Evolutionary conservation across 2,329 filamentous ascomycete genomes (phyloP), one percentile per base, ranked within the genome.

Genomic region (Monosporascus sp.): DNA sequence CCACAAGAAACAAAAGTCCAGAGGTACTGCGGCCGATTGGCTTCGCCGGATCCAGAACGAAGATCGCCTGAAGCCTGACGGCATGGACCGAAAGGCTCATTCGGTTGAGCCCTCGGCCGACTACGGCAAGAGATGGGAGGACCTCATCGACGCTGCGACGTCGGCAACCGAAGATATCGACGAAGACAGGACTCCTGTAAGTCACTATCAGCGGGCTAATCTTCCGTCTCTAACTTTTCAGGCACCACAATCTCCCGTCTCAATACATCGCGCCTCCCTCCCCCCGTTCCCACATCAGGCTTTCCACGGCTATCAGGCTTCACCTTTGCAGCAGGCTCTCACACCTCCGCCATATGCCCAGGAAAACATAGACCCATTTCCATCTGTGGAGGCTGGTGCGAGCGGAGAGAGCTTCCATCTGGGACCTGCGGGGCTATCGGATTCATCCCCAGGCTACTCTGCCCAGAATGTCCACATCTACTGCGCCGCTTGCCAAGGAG

Each of bases 91-190:
- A 58, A 96, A 96, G 72, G 89, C 91, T 52, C 82, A 89, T 60
- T 96, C 91, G 17, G 89, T 89, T 43, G 93, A 97, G 71, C 91
- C 92, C 24, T 82, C 87, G 53, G 85, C 83, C 20, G 87, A 88
- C 55, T 88, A 89, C 72, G 91, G 90, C 60, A 96, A 94, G 74
- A 82, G 93, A 64, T 97, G 93, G 94, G 91, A 96, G 71, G 93
- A 97, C 70, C 79, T 97, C 56, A 95, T 97, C 60, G 92, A 97
- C 71, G 93, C 93, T 50, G 93, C 81, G 51, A 91, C 93, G 35
- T 96, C 91, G 57, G 91, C 92, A 28, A 95, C 91, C 3, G 92
- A 96, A 73, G 93, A 87, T 64, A 81, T 94, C 66, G 91, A 96
- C 69, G 91, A 92, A 67, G 92, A 96, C 71, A 83, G 93, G 68